phyloP scores from a whole-genome alignment of 2,329 filamentous ascomycete genomes.

The Fusarium ambrosium region DNA sequence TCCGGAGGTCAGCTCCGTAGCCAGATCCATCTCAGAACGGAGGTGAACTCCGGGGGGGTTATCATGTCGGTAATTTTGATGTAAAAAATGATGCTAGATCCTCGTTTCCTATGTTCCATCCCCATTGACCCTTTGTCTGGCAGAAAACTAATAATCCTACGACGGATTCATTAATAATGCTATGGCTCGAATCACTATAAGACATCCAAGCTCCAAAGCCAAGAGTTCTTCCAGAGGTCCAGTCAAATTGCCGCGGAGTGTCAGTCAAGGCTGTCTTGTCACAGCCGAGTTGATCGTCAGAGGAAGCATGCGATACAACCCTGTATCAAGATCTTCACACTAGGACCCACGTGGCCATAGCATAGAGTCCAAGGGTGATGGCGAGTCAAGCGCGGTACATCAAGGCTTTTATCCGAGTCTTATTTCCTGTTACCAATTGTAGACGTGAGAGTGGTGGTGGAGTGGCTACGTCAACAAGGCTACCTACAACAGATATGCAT shows the following conservation, averaged over 20 bases:
- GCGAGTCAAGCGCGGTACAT: slow-evolving; percentile 19
- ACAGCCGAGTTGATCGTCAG: background rate
- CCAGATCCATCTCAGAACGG: background rate
- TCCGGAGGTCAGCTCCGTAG: slow-evolving; percentile 32
- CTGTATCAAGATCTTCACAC: slow-evolving; percentile 26
- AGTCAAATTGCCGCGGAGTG: background rate
- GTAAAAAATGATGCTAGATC: background rate
- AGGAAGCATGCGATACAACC: slow-evolving; percentile 16
- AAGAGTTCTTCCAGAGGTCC: background rate
- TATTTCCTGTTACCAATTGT: slow-evolving; percentile 15
- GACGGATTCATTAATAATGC: background rate
- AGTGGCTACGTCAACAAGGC: background rate
- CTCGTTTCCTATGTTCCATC: background rate
- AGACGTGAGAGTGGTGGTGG: background rate
- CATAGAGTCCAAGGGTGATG: slow-evolving; percentile 12
- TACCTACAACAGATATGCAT: background rate
- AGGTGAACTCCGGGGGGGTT: background rate
- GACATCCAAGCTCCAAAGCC: background rate
- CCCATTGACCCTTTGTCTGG: background rate
- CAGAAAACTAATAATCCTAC: background rate
- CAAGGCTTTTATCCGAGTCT: slow-evolving; percentile 11
- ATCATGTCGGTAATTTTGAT: background rate
- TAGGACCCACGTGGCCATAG: slow-evolving; percentile 18
- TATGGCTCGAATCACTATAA: background rate
- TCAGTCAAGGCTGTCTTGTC: background rate